Conservation (phyloP, 2,329 filamentous ascomycete genomes). For the Furcasterigmium sp. region DNA sequence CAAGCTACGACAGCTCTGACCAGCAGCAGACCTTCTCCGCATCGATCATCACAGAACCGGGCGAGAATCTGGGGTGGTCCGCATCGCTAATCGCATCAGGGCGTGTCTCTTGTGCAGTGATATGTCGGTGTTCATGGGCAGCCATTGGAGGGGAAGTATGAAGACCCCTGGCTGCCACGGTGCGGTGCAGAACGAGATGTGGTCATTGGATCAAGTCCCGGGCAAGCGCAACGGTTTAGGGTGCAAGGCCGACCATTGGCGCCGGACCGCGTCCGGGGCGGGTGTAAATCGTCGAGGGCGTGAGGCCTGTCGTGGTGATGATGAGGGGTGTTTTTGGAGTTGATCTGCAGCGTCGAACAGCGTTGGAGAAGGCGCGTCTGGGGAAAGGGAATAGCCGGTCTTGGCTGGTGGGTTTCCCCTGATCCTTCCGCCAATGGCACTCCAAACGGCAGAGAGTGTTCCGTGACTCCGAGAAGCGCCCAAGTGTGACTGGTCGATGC, state of each 20-base stretch:
- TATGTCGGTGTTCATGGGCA: conserved; percentile 8
- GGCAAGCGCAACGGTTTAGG: not conserved
- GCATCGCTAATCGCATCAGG: not conserved
- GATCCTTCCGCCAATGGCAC: conserved; percentile 1
- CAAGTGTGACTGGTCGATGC: not conserved
- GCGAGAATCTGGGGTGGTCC: conserved; percentile 5
- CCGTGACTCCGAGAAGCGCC: conserved; percentile 3
- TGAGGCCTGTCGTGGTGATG: not conserved
- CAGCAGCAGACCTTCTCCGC: conserved; percentile 9
- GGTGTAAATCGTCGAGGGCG: not conserved
- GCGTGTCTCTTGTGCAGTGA: not conserved
- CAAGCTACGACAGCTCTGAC: not conserved
- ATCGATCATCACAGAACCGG: conserved; percentile 4
- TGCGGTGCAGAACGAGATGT: not conserved
- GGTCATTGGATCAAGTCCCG: not conserved
- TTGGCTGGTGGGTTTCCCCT: not conserved
- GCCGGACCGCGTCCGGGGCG: not conserved
- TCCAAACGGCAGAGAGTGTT: conserved; percentile 1
- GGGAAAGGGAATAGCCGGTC: not conserved
- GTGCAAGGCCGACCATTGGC: not conserved
- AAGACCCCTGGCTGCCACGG: conserved; percentile 8
- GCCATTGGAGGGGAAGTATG: conserved; percentile 8
- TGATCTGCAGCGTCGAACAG: conserved; percentile 2
- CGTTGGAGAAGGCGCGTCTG: conserved; percentile 4
- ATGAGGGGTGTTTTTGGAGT: conserved; percentile 4